Percentiles rank a stretch among this genome's conserved stretches.
Evolutionary conservation across 805 yeast species (phyloP).

Genomic region (Kluyveromyces wickerhamii): DNA sequence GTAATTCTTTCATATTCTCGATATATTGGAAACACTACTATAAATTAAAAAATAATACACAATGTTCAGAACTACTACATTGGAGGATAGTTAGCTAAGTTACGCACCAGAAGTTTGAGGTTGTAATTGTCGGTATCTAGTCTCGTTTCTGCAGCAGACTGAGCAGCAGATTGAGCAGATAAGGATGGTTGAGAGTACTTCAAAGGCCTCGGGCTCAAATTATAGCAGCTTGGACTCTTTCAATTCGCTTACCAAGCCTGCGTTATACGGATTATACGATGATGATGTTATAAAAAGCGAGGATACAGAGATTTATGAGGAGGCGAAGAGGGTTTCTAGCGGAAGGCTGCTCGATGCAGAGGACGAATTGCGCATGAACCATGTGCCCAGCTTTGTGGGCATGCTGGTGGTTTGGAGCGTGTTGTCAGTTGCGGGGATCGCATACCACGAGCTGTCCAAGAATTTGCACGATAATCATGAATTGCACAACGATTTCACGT

Average conservation of each 20-base stretch:
- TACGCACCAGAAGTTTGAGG: too few relatives aligned
- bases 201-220: slow-evolving; percentile 1
- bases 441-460: slow-evolving; percentile 45
- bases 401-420: slow-evolving; percentile 14
- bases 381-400: neutral
- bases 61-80: too few relatives aligned
- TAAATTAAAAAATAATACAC: too few relatives aligned
- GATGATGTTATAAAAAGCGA: slow-evolving; percentile 30
- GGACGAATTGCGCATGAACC: neutral
- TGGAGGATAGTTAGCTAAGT: too few relatives aligned
- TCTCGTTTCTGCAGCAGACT: too few relatives aligned
- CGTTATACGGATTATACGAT: slow-evolving; percentile 44
- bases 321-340: slow-evolving; percentile 17
- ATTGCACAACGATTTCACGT: slow-evolving; percentile 34
- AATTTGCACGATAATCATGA: slow-evolving; percentile 46
- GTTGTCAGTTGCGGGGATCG: slow-evolving; percentile 40
- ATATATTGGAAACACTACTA: too few relatives aligned
- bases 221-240: slow-evolving; percentile 29
- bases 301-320: slow-evolving; percentile 28
- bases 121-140: too few relatives aligned
- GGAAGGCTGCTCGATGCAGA: slow-evolving; percentile 4
- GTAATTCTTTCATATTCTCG: too few relatives aligned
- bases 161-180: too few relatives aligned
- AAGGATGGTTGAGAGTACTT: neutral
- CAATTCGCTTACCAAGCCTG: slow-evolving; percentile 42